These are phyloP conservation scores for Hymenoscyphus fraxineus DNA, from an alignment of 2,329 filamentous ascomycete genomes.

Conservation along the genomic window DNA sequence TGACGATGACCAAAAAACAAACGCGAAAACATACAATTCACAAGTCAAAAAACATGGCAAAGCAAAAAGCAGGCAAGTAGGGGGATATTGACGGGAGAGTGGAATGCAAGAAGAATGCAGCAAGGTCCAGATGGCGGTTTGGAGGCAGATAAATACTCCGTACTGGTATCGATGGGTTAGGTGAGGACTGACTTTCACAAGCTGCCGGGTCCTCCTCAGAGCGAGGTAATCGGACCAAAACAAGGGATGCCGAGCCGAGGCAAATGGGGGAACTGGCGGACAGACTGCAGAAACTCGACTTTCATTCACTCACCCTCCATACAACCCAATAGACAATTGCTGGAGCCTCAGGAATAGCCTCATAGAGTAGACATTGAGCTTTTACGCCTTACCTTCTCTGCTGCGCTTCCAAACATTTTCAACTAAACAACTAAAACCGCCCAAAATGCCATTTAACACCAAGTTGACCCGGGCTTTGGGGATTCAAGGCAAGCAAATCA, in stretches of 20 bases:
- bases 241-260: constrained; percentile 7
- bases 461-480: constrained; percentile 38
- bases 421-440: background rate
- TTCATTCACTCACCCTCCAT: background rate
- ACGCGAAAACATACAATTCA: background rate
- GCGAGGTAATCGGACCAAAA: background rate
- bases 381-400: background rate
- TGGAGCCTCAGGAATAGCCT: background rate
- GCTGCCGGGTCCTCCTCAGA: background rate
- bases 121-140: background rate
- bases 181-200: background rate
- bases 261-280: constrained; percentile 7
- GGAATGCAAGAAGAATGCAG: background rate
- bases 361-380: constrained; percentile 16
- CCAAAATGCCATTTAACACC: constrained; percentile 39
- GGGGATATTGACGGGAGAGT: too few species aligned
- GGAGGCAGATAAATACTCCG: background rate
- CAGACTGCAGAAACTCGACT: constrained; percentile 4
- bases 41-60: background rate
- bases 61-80: background rate
- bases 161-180: background rate
- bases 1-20: background rate
- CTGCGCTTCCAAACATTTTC: background rate
- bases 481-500: constrained; percentile 37
- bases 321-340: background rate